These are phyloP conservation scores for Colletotrichum sp. DNA, from an alignment of 2,329 filamentous ascomycete genomes.

Conservation along the genomic window DNA sequence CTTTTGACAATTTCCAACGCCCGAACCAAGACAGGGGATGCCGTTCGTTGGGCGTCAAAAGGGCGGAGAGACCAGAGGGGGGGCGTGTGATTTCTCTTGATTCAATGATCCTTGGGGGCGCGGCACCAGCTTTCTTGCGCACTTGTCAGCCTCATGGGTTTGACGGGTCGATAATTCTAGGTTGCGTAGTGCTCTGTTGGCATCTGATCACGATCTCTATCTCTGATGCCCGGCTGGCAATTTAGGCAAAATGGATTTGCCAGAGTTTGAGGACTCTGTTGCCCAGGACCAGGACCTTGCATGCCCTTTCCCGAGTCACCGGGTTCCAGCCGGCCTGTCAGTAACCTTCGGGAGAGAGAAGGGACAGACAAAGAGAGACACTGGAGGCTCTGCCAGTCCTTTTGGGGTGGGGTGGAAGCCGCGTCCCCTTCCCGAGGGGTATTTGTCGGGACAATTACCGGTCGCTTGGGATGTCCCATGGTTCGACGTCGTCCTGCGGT, in stretches of 20 bases:
- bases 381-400: background rate
- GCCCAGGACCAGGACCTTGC: background rate
- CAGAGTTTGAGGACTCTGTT: background rate
- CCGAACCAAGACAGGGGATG: background rate
- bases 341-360: background rate
- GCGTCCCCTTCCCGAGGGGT: background rate
- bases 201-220: background rate
- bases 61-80: background rate
- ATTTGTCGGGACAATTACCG: background rate
- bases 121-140: background rate
- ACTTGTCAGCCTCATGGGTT: background rate
- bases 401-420: constrained; percentile 1
- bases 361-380: background rate
- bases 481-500: background rate
- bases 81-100: background rate
- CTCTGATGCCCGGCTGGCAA: background rate
- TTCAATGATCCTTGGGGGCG: background rate
- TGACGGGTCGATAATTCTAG: background rate
- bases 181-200: background rate
- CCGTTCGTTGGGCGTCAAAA: background rate
- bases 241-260: background rate
- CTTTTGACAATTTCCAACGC: background rate
- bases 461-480: background rate
- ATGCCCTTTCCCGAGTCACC: background rate
- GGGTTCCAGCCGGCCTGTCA: constrained; percentile 5